phyloP scores from a whole-genome alignment of 768 basidiomycete species.

The Hirschioporus abietinus region DNA sequence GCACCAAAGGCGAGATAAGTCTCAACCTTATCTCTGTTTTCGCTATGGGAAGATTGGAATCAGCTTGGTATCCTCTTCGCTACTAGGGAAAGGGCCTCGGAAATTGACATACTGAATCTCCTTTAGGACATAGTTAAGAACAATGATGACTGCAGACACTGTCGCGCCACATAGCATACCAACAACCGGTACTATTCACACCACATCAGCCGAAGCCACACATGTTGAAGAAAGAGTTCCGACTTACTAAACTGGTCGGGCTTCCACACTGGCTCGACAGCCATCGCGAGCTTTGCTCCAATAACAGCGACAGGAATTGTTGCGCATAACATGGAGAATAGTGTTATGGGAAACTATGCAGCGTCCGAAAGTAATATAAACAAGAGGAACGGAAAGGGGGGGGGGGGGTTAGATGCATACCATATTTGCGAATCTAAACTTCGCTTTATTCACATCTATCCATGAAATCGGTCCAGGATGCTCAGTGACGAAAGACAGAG shows the following conservation, averaged over 20 bases:
- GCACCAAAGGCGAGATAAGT: constrained; percentile 85
- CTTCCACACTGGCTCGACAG: constrained; percentile 72
- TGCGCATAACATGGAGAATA: constrained; percentile 65
- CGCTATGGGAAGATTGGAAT: constrained; percentile 33
- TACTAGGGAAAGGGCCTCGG: neutral
- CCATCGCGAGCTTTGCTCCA: constrained; percentile 73
- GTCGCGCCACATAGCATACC: constrained; percentile 85
- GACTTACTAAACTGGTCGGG: constrained; percentile 73
- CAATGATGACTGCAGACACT: constrained; percentile 70
- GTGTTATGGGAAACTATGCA: constrained; percentile 56
- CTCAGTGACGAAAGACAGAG: neutral
- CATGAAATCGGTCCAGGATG: neutral
- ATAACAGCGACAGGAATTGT: constrained; percentile 78
- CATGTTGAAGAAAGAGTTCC: neutral
- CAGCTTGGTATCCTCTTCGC: neutral
- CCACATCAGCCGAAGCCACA: neutral
- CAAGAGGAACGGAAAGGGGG: neutral
- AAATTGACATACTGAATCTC: constrained; percentile 57
- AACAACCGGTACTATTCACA: constrained; percentile 61
- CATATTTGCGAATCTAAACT: constrained; percentile 69
- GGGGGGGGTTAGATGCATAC: constrained; percentile 28
- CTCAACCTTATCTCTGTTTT: constrained; percentile 83
- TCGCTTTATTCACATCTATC: constrained; percentile 73
- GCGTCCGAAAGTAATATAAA: neutral
- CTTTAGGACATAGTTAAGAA: constrained; percentile 63